Evolutionary conservation across 345 rosid species (phyloP), one percentile per base, ranked within the genome.

Genomic region (Gynandropsis gynandra): DNA sequence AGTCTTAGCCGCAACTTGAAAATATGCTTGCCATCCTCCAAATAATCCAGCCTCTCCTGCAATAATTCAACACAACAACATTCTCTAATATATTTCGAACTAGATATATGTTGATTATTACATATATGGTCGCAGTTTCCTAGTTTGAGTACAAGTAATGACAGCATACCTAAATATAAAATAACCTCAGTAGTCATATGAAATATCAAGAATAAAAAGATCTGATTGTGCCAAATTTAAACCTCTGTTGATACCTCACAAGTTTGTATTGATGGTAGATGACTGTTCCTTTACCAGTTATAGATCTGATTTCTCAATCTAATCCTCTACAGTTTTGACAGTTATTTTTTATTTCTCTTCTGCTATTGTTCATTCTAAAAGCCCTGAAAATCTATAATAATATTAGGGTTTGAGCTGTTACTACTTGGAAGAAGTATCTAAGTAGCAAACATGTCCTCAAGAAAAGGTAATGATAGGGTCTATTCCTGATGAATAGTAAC

Each of bases 1-100:
- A 92, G 86, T 68, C 88, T 75, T 66, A 92, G 63, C 17, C 97
- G 93, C 76, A 87, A 72, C 72, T 73, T 85, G 53, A 85, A 92
- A 58, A 85, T 66, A 24, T 24, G 2, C 29, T 24, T 24, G 29
- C 29, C 29, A 24, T 24, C 29, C 5, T 24, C 29, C 29, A 24
- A 24, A 5, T 2, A 24, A 24, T 24, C 29, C 29, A 24, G 29
- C 73, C 97, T 80, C 74, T 92, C 97, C 98, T 92, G 74, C 51
- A 75, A 61, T 49, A 27, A 11, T 62, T 43, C 52, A 20, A 50
- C 29, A n/a, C 24, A 24, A 51, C 54, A 47, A 59, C 9, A 47
- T 21, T 18, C 10, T 13, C 27, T 5, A 47, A 18, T 32, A 18
- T 33, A n/a, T 59, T 52, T 35, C 5, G 4, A 52, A 58, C 41